Conservation (phyloP, 2,329 filamentous ascomycete genomes). For the Emergomyces orientalis region DNA sequence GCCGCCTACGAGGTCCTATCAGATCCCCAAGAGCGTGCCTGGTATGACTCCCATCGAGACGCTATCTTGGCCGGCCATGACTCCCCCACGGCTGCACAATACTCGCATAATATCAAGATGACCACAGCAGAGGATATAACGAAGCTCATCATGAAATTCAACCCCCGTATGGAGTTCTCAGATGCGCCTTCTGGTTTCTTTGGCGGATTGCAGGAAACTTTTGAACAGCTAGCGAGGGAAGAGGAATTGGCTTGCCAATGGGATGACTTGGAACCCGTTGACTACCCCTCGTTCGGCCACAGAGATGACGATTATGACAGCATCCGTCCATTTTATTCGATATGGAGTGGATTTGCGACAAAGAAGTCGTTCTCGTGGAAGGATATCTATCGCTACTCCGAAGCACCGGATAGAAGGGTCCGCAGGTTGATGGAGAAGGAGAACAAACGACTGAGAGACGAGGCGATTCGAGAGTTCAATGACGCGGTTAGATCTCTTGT, state of each 20-base stretch:
- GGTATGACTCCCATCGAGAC: conserved; percentile 93
- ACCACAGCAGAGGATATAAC: conserved; percentile 75
- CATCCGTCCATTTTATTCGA: conserved; percentile 70
- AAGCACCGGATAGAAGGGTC: conserved; percentile 76
- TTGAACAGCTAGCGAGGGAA: conserved; percentile 69
- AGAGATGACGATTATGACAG: conserved; percentile 62
- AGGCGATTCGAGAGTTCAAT: conserved; percentile 80
- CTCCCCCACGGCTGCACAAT: conserved; percentile 39
- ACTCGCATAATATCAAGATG: conserved; percentile 60
- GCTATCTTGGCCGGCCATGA: conserved; percentile 64
- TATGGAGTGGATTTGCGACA: conserved; percentile 75
- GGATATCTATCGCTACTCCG: conserved; percentile 70
- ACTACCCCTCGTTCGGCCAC: conserved; percentile 76
- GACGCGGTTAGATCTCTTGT: conserved; percentile 81
- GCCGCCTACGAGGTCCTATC: conserved; percentile 92
- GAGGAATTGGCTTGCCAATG: conserved; percentile 66
- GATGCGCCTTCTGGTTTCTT: conserved; percentile 79
- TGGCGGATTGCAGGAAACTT: conserved; percentile 64
- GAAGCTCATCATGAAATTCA: conserved; percentile 70
- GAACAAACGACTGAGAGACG: conserved; percentile 74
- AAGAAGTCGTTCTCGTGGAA: conserved; percentile 82
- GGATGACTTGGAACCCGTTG: conserved; percentile 49
- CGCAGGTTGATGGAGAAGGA: conserved; percentile 90
- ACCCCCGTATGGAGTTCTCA: conserved; percentile 65
- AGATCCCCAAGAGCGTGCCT: conserved; percentile 87